phyloP scores from a whole-genome alignment of 2,329 filamentous ascomycete species.

The Fonsecaea monophora region DNA sequence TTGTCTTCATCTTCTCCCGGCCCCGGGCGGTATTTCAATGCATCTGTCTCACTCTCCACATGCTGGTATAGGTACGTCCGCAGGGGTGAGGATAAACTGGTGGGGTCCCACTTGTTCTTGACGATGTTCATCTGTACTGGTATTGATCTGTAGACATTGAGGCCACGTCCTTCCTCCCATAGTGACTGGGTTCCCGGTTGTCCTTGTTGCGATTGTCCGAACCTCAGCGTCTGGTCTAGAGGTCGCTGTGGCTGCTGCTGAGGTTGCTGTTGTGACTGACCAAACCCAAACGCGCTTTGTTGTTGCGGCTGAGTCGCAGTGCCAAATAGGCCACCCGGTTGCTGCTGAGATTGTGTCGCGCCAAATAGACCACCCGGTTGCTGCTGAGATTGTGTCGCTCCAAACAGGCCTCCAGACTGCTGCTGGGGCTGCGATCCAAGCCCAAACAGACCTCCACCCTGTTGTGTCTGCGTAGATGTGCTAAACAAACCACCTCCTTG shows the following conservation, averaged over 20 bases:
- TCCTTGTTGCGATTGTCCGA: slow-evolving; percentile 53
- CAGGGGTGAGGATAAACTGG: slow-evolving; percentile 60
- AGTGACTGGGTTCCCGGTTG: slow-evolving; percentile 44
- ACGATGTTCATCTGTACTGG: slow-evolving; percentile 67
- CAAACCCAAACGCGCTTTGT: slow-evolving; percentile 44
- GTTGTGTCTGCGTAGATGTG: slow-evolving; percentile 35
- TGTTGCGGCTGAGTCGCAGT: slow-evolving; percentile 32
- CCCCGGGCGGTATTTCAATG: slow-evolving; percentile 66
- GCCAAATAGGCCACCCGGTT: slow-evolving; percentile 44
- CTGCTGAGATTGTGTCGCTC: slow-evolving; percentile 38
- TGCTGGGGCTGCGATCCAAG: slow-evolving; percentile 37
- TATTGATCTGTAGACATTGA: slow-evolving; percentile 64
- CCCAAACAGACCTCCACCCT: slow-evolving; percentile 44
- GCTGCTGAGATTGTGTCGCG: slow-evolving; percentile 41
- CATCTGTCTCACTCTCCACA: slow-evolving; percentile 61
- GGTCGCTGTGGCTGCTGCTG: slow-evolving; percentile 50
- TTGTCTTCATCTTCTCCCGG: slow-evolving; percentile 64
- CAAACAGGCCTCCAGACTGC: slow-evolving; percentile 42
- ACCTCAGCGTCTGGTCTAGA: slow-evolving; percentile 51
- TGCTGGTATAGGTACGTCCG: slow-evolving; percentile 70
- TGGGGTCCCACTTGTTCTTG: slow-evolving; percentile 67
- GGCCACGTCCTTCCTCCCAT: slow-evolving; percentile 32
- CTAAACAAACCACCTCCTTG: slow-evolving; percentile 44
- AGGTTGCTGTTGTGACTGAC: slow-evolving; percentile 46
- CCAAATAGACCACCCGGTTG: slow-evolving; percentile 42